Evolutionary conservation across 495 filamentous ascomycete genomes (phyloP).

Genomic region (Lasiosphaeria ovina): DNA sequence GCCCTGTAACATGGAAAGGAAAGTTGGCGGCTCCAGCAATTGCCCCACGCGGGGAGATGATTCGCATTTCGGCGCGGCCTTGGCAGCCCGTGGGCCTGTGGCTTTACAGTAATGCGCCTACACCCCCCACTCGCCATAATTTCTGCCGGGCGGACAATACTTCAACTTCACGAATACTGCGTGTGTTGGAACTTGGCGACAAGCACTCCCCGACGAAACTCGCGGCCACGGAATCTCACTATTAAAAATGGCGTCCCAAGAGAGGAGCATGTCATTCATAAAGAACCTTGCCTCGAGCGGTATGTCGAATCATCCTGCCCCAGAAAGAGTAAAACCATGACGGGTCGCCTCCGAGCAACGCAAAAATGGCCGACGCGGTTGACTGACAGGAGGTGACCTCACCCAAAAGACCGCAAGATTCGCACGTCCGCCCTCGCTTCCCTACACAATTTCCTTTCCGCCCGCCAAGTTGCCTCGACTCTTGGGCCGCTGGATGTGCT

Average conservation of each 20-base stretch:
- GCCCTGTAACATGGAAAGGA: no score
- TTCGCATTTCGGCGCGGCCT: no score
- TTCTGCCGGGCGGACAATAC: conserved; percentile 40
- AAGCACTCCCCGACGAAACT: neutral
- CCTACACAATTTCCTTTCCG: conserved; percentile 75
- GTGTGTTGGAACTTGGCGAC: neutral
- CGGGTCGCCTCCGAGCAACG: no score
- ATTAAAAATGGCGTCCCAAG: conserved; percentile 41
- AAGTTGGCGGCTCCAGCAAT: no score
- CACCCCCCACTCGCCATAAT: conserved; percentile 6
- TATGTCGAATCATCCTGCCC: conserved; percentile 24
- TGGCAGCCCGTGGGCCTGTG: no score
- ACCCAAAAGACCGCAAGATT: conserved; percentile 66
- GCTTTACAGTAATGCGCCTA: neutral
- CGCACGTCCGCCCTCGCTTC: conserved; percentile 79
- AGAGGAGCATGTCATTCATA: conserved; percentile 50
- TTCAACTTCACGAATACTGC: conserved; percentile 13
- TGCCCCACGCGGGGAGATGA: no score
- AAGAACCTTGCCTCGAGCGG: conserved; percentile 52
- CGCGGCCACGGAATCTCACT: neutral
- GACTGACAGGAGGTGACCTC: conserved; percentile 1
- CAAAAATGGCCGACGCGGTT: neutral
- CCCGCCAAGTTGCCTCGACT: conserved; percentile 45
- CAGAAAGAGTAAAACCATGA: no score
- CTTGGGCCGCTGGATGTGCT: conserved; percentile 74